phyloP scores from a whole-genome alignment of 495 filamentous ascomycete species.

The Endocarpon pusillum region DNA sequence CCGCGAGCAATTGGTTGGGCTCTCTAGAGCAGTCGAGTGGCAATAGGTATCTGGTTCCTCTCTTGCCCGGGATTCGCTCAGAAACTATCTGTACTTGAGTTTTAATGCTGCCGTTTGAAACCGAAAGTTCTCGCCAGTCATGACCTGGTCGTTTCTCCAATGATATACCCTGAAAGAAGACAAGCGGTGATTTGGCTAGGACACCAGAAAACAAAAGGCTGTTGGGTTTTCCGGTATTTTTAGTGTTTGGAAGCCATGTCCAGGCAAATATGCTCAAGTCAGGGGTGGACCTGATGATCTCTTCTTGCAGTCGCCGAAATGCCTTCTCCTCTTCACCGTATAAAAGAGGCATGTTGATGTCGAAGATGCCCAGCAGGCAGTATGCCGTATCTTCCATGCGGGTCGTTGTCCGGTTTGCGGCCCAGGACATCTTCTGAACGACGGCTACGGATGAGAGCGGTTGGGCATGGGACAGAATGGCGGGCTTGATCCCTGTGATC shows the following conservation, averaged over 20 bases:
- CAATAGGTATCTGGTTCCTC: neutral
- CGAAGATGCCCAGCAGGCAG: constrained; percentile 8
- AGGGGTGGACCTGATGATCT: constrained; percentile 6
- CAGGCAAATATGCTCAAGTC: constrained; percentile 9
- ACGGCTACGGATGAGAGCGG: neutral
- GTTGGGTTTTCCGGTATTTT: neutral
- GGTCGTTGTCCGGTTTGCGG: constrained; percentile 4
- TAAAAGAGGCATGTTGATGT: constrained; percentile 4
- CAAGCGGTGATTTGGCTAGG: neutral
- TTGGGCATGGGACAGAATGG: neutral
- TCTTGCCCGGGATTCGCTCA: neutral
- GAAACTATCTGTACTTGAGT: neutral
- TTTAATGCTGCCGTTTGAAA: neutral
- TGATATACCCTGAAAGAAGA: neutral
- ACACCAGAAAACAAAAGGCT: constrained; percentile 1
- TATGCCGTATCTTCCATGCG: constrained; percentile 8
- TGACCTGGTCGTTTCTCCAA: neutral
- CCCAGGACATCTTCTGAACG: constrained; percentile 4
- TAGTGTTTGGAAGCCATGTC: neutral
- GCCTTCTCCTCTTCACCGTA: constrained; percentile 1
- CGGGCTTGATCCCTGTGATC: neutral
- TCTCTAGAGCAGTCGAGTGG: neutral
- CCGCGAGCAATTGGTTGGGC: neutral
- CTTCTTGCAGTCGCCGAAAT: constrained; percentile 2
- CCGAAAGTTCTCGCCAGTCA: neutral